phyloP scores from a whole-genome alignment of 139 green algal genomes.

The Mychonastes homosphaera region DNA sequence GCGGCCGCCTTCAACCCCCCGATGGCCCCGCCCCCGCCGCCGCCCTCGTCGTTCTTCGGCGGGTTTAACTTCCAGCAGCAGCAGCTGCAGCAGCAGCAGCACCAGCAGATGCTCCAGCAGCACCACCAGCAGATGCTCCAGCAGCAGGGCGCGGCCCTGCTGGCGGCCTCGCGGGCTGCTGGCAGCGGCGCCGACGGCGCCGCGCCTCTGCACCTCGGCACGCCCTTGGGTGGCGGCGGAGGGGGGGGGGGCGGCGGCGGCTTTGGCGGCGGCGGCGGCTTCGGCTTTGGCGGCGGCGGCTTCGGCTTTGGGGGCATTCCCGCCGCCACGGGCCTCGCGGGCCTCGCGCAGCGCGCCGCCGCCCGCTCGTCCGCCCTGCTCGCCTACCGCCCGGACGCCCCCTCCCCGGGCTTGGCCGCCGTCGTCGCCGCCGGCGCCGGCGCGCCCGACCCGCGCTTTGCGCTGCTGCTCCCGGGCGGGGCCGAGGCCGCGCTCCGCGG shows the following conservation, averaged over 20 bases:
- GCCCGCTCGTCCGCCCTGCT: slow-evolving; percentile 49
- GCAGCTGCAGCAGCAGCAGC: neutral
- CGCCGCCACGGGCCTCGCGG: slow-evolving; percentile 37
- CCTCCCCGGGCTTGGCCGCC: slow-evolving; percentile 3
- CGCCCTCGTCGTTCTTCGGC: neutral
- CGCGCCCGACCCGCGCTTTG: too few relatives aligned
- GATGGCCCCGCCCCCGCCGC: neutral
- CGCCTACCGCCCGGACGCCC: slow-evolving; percentile 40
- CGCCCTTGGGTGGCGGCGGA: neutral
- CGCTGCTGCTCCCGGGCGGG: too few relatives aligned
- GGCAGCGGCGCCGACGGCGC: neutral
- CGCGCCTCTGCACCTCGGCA: neutral
- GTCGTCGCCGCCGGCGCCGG: slow-evolving; percentile 13
- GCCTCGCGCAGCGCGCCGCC: slow-evolving; percentile 31
- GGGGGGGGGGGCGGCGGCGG: neutral
- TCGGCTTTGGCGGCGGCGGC: neutral
- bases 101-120: neutral
- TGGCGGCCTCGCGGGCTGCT: too few relatives aligned
- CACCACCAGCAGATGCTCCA: neutral
- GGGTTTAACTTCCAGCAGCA: neutral
- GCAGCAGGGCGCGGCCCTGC: too few relatives aligned
- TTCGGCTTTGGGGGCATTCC: neutral
- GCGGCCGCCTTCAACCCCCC: too few relatives aligned
- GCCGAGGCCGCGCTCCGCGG: too few relatives aligned
- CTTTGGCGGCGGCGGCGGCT: neutral